Evolutionary conservation across 768 basidiomycete genomes (phyloP).

Genomic region (Termitomyces sp.): DNA sequence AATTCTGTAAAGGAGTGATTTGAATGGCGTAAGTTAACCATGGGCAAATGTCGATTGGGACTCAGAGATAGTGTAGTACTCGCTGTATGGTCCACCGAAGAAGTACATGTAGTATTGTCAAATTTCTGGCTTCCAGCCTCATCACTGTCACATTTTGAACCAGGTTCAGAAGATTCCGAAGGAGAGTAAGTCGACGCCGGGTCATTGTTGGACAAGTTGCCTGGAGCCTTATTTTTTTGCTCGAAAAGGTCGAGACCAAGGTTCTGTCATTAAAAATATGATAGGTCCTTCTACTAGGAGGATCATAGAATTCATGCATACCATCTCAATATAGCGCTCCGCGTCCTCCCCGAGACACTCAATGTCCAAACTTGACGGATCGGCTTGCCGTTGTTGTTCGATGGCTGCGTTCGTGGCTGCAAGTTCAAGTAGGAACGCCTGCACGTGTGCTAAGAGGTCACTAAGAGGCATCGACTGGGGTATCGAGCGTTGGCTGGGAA

Average conservation of each 20-base stretch:
- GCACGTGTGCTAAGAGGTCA: conserved; percentile 57
- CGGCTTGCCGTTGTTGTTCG: conserved; percentile 27
- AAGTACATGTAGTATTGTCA: not conserved
- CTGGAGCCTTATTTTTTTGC: conserved; percentile 20
- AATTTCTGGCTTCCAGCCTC: not conserved
- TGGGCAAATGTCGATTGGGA: not conserved
- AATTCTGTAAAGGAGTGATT: not conserved
- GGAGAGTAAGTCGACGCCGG: conserved; percentile 9
- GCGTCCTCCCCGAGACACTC: conserved; percentile 50
- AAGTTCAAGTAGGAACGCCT: conserved; percentile 62
- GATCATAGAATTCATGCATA: conserved; percentile 17
- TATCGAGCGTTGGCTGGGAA: not conserved
- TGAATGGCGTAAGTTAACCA: not conserved
- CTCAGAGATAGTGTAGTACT: not conserved
- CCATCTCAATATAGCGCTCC: conserved; percentile 64
- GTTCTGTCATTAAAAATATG: conserved; percentile 33
- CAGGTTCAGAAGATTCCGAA: conserved; percentile 26
- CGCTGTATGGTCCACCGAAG: not conserved
- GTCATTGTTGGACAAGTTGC: conserved; percentile 19
- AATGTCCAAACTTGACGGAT: conserved; percentile 63
- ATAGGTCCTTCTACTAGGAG: not conserved
- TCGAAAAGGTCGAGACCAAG: conserved; percentile 63
- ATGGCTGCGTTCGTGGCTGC: conserved; percentile 60
- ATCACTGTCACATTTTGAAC: conserved; percentile 6
- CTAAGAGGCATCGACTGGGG: conserved; percentile 32